These are phyloP conservation scores for Aspergillus sp. DNA, from an alignment of 2,329 filamentous ascomycete species.

Conservation along the genomic window DNA sequence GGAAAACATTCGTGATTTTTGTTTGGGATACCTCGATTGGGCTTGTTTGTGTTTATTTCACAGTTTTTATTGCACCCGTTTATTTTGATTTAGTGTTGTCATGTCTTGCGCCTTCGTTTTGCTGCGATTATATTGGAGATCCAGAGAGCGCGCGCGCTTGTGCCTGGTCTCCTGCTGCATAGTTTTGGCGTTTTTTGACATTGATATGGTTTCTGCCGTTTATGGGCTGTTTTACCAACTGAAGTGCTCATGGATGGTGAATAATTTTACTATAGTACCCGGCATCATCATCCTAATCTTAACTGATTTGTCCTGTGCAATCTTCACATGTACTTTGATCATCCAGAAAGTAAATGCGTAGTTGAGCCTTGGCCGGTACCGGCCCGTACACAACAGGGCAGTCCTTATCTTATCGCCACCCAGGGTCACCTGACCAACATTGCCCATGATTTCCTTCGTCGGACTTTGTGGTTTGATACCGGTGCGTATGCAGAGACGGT, in stretches of 20 bases:
- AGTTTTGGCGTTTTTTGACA: constrained; percentile 11
- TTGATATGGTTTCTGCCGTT: not conserved
- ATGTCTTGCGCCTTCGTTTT: not conserved
- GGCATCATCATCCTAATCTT: constrained; percentile 2
- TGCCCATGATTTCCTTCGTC: not conserved
- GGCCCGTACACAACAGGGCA: not conserved
- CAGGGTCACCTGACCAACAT: constrained; percentile 17
- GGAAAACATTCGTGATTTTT: constrained; percentile 9
- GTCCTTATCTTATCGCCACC: constrained; percentile 24
- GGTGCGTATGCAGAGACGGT: constrained; percentile 4
- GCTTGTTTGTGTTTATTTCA: not conserved
- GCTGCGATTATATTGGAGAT: not conserved
- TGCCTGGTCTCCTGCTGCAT: constrained; percentile 10
- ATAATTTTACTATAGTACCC: not conserved
- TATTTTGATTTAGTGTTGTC: not conserved
- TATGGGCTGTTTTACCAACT: not conserved
- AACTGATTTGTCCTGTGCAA: not conserved
- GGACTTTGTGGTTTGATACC: not conserved
- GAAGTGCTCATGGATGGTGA: not conserved
- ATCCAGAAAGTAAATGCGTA: not conserved
- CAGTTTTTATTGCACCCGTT: not conserved
- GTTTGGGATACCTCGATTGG: constrained; percentile 10
- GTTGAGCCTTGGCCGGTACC: not conserved
- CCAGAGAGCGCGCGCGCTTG: not conserved
- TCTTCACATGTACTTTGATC: not conserved